These are phyloP conservation scores for Saraca asoca DNA, from an alignment of 331 rosid genomes.

Conservation along the genomic window DNA sequence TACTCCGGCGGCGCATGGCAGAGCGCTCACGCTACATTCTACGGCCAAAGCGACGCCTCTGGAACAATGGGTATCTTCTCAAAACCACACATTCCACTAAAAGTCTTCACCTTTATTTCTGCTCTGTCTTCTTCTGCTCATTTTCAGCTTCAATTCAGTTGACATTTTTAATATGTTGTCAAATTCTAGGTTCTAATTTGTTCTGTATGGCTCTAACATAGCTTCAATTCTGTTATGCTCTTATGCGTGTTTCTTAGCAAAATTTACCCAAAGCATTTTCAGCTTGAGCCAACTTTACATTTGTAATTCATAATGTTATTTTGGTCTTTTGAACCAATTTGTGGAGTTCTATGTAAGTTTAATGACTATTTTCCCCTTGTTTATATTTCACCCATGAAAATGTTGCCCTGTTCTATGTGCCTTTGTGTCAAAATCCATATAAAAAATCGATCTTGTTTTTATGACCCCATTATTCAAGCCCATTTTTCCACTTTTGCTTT, in stretches of 20 bases:
- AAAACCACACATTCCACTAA: not conserved
- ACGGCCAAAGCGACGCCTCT: constrained; percentile 96
- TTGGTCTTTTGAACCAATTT: not conserved
- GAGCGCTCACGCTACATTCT: constrained; percentile 92
- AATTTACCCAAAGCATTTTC: no score
- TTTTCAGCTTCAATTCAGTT: no score
- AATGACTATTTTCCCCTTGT: not conserved
- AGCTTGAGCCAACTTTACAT: no score
- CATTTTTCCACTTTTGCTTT: constrained; percentile 2
- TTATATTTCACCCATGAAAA: not conserved
- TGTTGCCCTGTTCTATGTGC: not conserved
- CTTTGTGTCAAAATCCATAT: not conserved
- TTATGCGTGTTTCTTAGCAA: no score
- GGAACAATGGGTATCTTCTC: constrained; percentile 82
- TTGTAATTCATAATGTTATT: no score
- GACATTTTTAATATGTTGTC: no score
- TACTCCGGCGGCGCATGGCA: constrained; percentile 77
- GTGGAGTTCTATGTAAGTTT: not conserved
- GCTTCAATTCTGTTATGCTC: no score
- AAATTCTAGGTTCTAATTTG: no score
- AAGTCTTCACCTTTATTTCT: not conserved
- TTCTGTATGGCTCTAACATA: no score
- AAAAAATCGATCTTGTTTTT: not conserved
- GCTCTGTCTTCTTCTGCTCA: constrained; percentile 1
- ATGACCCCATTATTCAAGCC: not conserved